Conservation (phyloP, 768 basidiomycete genomes). For the Imleria badia region DNA sequence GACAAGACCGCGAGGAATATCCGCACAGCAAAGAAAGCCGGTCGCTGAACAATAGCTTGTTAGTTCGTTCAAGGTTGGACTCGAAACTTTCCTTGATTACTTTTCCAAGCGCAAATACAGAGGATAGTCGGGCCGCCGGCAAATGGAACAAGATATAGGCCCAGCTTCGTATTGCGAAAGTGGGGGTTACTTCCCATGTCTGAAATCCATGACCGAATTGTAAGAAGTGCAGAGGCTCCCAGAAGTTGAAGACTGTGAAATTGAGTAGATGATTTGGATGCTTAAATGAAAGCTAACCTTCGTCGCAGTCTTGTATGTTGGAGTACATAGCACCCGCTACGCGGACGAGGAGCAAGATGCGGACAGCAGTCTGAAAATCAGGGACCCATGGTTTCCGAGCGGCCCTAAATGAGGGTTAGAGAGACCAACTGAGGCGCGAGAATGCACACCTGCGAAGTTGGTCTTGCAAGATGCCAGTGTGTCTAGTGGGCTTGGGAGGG, state of each 20-base stretch:
- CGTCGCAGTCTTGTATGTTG: conserved; percentile 94
- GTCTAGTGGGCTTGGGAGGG: conserved; percentile 39
- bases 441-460: conserved; percentile 65
- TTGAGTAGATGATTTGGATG: not conserved
- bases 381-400: conserved; percentile 84
- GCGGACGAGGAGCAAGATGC: conserved; percentile 79
- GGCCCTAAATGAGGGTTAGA: conserved; percentile 41
- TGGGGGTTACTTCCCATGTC: conserved; percentile 95
- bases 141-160: conserved; percentile 85
- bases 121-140: conserved; percentile 60
- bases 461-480: conserved; percentile 76
- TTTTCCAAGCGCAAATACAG: conserved; percentile 66
- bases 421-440: not conserved
- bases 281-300: conserved; percentile 54
- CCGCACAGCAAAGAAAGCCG: conserved; percentile 86
- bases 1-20: conserved; percentile 74
- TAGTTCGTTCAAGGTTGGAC: conserved; percentile 8
- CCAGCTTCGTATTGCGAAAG: conserved; percentile 93
- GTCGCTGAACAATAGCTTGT: conserved; percentile 52
- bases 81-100: conserved; percentile 39
- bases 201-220: conserved; percentile 88
- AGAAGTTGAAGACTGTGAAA: conserved; percentile 92
- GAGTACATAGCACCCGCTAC: conserved; percentile 91
- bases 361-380: conserved; percentile 77
- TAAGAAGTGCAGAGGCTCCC: conserved; percentile 96